Evolutionary conservation across 208 protist genomes (phyloP).

Genomic region (Plasmodiophora brassicae): DNA sequence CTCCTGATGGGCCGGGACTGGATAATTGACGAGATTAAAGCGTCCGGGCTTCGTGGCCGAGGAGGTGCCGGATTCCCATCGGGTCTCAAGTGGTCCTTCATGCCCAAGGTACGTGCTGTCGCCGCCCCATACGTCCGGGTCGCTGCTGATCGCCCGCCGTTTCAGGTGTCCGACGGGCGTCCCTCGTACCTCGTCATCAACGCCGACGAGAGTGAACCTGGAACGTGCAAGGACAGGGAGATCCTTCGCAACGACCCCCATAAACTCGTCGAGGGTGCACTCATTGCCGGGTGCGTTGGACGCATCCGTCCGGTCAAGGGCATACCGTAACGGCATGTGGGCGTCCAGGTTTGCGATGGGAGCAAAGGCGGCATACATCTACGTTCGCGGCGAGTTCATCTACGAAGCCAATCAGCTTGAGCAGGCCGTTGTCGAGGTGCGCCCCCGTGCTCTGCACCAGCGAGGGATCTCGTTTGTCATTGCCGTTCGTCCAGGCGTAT

Average conservation of each 20-base stretch:
- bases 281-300: constrained; percentile 95
- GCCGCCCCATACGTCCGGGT: neutral
- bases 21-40: constrained; percentile 86
- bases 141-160: constrained; percentile 60
- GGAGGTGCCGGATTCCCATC: constrained; percentile 96
- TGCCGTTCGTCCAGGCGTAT: neutral
- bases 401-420: constrained; percentile 86
- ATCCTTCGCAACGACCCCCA: constrained; percentile 98
- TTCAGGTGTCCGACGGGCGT: constrained; percentile 59
- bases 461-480: neutral
- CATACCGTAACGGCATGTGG: no score
- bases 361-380: constrained; percentile 85
- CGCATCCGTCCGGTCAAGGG: no score
- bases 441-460: constrained; percentile 66
- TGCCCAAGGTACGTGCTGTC: constrained; percentile 75
- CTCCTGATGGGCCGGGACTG: constrained; percentile 89
- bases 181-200: constrained; percentile 97
- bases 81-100: constrained; percentile 97
- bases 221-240: constrained; percentile 98
- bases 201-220: constrained; percentile 95
- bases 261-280: constrained; percentile 93
- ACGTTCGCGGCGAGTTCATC: constrained; percentile 97
- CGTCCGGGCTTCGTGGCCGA: constrained; percentile 87
- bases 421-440: constrained; percentile 87
- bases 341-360: constrained; percentile 53